These are phyloP conservation scores for Podaxis sp. DNA, from an alignment of 768 basidiomycete species.

Conservation along the genomic window DNA sequence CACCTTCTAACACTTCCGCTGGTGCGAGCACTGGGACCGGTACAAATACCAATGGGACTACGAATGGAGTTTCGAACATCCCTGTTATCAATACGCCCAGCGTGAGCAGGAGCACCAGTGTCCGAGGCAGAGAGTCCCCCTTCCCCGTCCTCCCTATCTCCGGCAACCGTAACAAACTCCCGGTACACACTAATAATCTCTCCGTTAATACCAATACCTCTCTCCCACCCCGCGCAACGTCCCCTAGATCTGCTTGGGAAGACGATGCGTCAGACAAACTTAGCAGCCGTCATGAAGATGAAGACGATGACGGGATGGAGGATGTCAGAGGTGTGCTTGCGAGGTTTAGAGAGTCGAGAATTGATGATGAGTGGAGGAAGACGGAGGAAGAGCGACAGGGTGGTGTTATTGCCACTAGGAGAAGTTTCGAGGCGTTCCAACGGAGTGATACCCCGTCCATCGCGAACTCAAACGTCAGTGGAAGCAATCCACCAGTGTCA, in stretches of 20 bases:
- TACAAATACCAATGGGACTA: not conserved
- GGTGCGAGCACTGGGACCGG: not conserved
- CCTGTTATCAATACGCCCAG: not conserved
- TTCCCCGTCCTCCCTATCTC: constrained; percentile 43
- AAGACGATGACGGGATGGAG: constrained; percentile 10
- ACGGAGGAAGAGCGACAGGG: not conserved
- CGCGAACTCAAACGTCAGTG: not conserved
- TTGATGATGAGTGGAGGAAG: constrained; percentile 8
- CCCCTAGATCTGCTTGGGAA: not conserved
- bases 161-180: not conserved
- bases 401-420: constrained; percentile 6
- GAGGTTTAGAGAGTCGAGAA: constrained; percentile 16
- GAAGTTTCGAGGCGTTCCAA: constrained; percentile 8
- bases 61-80: not conserved
- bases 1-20: not conserved
- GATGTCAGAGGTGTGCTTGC: constrained; percentile 16
- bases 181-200: not conserved
- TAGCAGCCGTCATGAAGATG: not conserved
- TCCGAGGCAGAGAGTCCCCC: constrained; percentile 47
- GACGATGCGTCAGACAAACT: not conserved
- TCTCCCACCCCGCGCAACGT: not conserved
- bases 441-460: not conserved
- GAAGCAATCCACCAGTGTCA: not conserved
- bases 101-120: not conserved
- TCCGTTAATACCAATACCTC: not conserved